Conservation (phyloP, 2,329 filamentous ascomycete species). For the Fusarium sambucinum region DNA sequence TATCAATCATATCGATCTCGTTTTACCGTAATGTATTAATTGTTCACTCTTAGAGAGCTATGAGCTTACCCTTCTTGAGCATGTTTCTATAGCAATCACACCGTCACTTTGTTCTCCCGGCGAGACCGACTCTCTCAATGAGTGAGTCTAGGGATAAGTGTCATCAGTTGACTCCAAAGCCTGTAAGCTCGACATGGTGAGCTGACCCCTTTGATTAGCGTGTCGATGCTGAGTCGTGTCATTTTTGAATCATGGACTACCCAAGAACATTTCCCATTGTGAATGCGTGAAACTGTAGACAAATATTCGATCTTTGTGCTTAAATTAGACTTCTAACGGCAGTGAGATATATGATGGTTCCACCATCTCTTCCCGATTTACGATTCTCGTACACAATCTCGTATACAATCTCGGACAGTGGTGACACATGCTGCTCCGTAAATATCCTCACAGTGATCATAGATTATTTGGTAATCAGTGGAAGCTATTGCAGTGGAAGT, state of each 20-base stretch:
- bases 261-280: neutral
- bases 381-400: neutral
- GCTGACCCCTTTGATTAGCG: constrained; percentile 25
- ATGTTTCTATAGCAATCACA: constrained; percentile 15
- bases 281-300: neutral
- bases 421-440: neutral
- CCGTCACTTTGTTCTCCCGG: neutral
- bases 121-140: constrained; percentile 15
- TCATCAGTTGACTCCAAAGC: neutral
- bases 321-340: neutral
- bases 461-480: rapidly evolving
- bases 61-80: constrained; percentile 6
- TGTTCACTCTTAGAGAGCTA: neutral
- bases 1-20: constrained; percentile 14
- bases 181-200: constrained; percentile 7
- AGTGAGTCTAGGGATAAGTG: neutral
- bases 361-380: neutral
- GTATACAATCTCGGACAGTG: neutral
- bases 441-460: too few species aligned
- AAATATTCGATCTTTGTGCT: neutral
- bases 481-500: too few species aligned
- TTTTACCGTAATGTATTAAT: constrained; percentile 2
- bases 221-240: constrained; percentile 25
- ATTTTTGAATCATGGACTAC: neutral
- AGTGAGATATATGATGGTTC: neutral